Evolutionary conservation across 352 stramenopile genomes (phyloP).

Genomic region (Phytophthora fragariaefolia): DNA sequence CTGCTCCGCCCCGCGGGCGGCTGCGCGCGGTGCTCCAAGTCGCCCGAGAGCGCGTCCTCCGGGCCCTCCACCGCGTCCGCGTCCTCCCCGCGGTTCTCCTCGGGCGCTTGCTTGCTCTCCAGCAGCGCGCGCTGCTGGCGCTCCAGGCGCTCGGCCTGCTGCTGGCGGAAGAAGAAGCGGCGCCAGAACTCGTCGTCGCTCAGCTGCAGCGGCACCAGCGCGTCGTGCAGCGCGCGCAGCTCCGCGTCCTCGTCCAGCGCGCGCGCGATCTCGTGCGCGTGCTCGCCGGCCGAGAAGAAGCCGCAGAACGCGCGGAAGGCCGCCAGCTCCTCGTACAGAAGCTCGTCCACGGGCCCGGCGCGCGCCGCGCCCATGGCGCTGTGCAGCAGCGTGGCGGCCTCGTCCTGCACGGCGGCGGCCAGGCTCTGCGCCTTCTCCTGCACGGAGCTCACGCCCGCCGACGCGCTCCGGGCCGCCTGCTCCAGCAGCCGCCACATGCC

Average conservation of each 20-base stretch:
- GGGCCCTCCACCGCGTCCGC: constrained; percentile 42
- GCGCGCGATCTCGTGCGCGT: constrained; percentile 78
- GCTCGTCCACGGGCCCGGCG: constrained; percentile 78
- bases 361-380: constrained; percentile 66
- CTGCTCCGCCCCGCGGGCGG: constrained; percentile 16
- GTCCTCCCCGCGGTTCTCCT: constrained; percentile 44
- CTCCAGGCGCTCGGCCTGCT: constrained; percentile 56
- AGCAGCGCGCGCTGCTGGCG: constrained; percentile 14
- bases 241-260: constrained; percentile 61
- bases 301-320: constrained; percentile 71
- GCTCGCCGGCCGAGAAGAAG: constrained; percentile 66
- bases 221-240: constrained; percentile 64
- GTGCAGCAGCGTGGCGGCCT: constrained; percentile 67
- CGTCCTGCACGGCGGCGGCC: constrained; percentile 74
- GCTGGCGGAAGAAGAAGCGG: constrained; percentile 80
- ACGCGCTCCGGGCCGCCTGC: constrained; percentile 75
- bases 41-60: constrained; percentile 25
- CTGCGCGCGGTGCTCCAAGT: constrained; percentile 30
- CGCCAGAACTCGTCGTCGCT: constrained; percentile 88
- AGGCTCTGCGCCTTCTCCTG: constrained; percentile 82
- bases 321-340: constrained; percentile 83
- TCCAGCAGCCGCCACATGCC: constrained; percentile 83
- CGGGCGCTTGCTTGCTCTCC: constrained; percentile 32
- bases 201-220: constrained; percentile 76
- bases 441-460: constrained; percentile 63